A percentile compares a stretch with the other conserved stretches of the same genome.
phyloP scores from a whole-genome alignment of 148 eudicot species.

The Salicornia ramosissima region DNA sequence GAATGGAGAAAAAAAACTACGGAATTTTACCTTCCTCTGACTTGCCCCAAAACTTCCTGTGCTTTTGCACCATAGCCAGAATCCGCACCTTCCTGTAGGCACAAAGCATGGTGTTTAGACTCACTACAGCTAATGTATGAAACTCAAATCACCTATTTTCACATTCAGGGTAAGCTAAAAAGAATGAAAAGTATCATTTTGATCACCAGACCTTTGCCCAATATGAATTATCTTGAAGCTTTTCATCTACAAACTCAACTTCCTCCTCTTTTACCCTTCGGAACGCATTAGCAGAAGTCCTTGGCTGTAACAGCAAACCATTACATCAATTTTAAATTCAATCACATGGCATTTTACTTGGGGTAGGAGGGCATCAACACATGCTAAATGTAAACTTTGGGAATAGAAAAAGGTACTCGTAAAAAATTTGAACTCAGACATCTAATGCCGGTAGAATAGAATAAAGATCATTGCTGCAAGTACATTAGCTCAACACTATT shows the following conservation, averaged over 20 bases:
- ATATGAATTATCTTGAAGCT: constrained; percentile 87
- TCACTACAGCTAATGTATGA: background rate
- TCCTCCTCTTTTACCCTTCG: constrained; percentile 83
- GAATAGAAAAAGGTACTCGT: too few relatives aligned
- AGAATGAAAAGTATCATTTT: background rate
- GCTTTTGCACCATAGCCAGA: constrained; percentile 95
- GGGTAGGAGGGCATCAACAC: background rate
- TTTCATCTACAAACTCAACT: constrained; percentile 67
- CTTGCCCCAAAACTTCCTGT: constrained; percentile 88
- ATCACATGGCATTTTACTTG: too few relatives aligned
- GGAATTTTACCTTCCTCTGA: constrained; percentile 70
- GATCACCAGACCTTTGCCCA: constrained; percentile 78
- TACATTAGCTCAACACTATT: too few relatives aligned
- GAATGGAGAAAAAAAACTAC: background rate
- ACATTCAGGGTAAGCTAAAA: background rate
- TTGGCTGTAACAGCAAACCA: constrained; percentile 48
- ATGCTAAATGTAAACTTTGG: background rate
- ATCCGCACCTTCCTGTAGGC: constrained; percentile 77
- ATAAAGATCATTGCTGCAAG: background rate
- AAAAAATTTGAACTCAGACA: background rate
- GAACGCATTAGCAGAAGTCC: constrained; percentile 59
- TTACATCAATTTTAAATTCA: background rate
- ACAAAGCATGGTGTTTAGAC: background rate
- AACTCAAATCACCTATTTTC: background rate
- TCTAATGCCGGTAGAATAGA: background rate